These are phyloP conservation scores for Triticum monococcum DNA, from an alignment of 176 grass and related monocot species.

Conservation along the genomic window DNA sequence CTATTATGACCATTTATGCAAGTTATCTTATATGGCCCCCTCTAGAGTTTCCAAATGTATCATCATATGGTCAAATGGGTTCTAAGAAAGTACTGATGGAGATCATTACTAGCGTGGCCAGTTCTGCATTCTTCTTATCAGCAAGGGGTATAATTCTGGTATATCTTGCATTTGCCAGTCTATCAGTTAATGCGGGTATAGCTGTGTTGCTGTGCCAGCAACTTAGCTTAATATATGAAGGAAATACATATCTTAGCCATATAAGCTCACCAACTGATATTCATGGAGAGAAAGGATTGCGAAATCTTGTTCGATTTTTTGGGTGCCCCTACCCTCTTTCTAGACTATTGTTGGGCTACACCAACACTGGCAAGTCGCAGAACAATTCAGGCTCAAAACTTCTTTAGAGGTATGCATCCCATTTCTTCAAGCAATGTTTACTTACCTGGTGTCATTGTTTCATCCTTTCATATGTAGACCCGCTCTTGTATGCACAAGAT, in stretches of 20 bases:
- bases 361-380: slow-evolving; percentile 52
- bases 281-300: slow-evolving; percentile 65
- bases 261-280: slow-evolving; percentile 53
- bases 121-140: slow-evolving; percentile 71
- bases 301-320: slow-evolving; percentile 82
- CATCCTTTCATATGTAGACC: neutral
- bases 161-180: slow-evolving; percentile 85
- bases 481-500: neutral
- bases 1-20: slow-evolving; percentile 63
- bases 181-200: slow-evolving; percentile 87
- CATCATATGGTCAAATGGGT: slow-evolving; percentile 32
- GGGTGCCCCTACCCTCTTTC: slow-evolving; percentile 63
- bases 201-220: slow-evolving; percentile 82
- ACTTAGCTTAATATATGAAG: slow-evolving; percentile 85
- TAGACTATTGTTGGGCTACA: slow-evolving; percentile 57
- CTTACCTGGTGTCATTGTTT: neutral
- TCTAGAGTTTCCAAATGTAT: slow-evolving; percentile 43
- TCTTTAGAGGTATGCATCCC: slow-evolving; percentile 35
- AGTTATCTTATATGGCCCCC: slow-evolving; percentile 80
- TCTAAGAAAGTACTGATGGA: slow-evolving; percentile 42
- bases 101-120: slow-evolving; percentile 49
- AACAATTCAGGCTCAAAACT: slow-evolving; percentile 78
- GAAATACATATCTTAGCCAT: slow-evolving; percentile 75
- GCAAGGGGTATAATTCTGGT: slow-evolving; percentile 82
- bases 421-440: slow-evolving; percentile 1